phyloP scores from a whole-genome alignment of 495 filamentous ascomycete genomes.

The Hyaloscypha bicolor region DNA sequence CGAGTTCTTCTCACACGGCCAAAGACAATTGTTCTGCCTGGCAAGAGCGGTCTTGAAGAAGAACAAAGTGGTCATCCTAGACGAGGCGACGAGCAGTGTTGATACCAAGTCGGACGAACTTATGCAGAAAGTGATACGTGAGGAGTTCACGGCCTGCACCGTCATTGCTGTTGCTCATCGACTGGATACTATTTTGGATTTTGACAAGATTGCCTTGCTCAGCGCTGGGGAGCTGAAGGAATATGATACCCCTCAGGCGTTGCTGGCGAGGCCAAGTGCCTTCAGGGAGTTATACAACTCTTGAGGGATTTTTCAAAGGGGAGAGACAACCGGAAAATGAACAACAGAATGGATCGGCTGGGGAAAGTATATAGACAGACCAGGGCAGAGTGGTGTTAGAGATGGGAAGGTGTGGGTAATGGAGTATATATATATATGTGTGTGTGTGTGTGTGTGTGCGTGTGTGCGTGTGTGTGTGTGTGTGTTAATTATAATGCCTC shows the following conservation, averaged over 20 bases:
- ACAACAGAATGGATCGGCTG: too few species aligned
- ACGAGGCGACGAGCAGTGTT: slow-evolving; percentile 54
- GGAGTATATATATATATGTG: too few species aligned
- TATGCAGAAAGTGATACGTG: slow-evolving; percentile 60
- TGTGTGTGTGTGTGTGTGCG: too few species aligned
- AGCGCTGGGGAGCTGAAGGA: slow-evolving; percentile 37
- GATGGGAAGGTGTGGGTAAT: too few species aligned
- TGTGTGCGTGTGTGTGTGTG: too few species aligned
- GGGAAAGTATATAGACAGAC: too few species aligned
- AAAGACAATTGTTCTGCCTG: slow-evolving; percentile 51
- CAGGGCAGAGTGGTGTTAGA: too few species aligned
- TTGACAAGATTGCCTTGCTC: slow-evolving; percentile 43
- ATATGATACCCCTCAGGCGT: slow-evolving; percentile 15
- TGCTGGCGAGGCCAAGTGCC: slow-evolving; percentile 11
- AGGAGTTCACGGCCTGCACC: slow-evolving; percentile 59
- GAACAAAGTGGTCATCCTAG: slow-evolving; percentile 45
- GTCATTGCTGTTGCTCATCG: slow-evolving; percentile 65
- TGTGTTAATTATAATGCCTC: too few species aligned
- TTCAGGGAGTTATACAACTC: slow-evolving; percentile 24
- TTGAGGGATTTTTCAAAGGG: background rate
- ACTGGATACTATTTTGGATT: slow-evolving; percentile 59
- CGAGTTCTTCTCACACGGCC: slow-evolving; percentile 44
- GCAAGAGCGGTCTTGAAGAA: slow-evolving; percentile 43
- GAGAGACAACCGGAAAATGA: too few species aligned
- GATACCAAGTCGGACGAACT: slow-evolving; percentile 58